Conservation (phyloP, 441 rosid species). For the Geranium incanum region DNA sequence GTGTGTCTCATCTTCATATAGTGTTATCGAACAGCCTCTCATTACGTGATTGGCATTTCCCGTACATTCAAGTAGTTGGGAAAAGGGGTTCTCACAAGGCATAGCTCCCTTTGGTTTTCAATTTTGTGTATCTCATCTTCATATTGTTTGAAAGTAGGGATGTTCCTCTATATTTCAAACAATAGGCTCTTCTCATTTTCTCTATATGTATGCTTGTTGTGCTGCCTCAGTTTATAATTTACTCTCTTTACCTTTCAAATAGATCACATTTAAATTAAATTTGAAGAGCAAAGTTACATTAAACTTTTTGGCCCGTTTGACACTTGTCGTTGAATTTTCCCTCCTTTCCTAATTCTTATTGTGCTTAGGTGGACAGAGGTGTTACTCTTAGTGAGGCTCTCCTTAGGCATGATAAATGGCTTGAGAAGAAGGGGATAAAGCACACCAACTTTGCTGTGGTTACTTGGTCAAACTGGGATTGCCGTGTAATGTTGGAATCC, state of each 20-base stretch:
- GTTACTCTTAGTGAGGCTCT: slow-evolving; percentile 53
- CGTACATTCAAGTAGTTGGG: too few relatives aligned
- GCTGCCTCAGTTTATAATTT: neutral
- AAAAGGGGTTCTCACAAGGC: too few relatives aligned
- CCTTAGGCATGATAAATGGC: slow-evolving; percentile 67
- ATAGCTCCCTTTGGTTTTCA: neutral
- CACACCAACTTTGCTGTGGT: slow-evolving; percentile 59
- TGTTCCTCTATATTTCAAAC: neutral
- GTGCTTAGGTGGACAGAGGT: slow-evolving; percentile 50
- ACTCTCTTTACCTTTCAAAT: neutral
- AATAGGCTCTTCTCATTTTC: neutral
- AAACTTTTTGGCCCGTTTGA: too few relatives aligned
- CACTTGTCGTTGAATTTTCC: neutral
- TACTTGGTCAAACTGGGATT: slow-evolving; percentile 77
- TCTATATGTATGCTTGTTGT: neutral
- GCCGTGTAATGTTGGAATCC: slow-evolving; percentile 67
- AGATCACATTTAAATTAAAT: neutral
- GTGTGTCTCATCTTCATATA: neutral
- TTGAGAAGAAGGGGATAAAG: slow-evolving; percentile 58
- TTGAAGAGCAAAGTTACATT: too few relatives aligned
- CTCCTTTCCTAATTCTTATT: neutral
- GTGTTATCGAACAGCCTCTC: neutral
- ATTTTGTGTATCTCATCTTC: neutral
- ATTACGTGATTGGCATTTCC: too few relatives aligned
- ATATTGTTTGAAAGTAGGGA: neutral